Evolutionary conservation across 306 rosid genomes (phyloP), one percentile per base, ranked within the genome.

Genomic region (barrel medic (Medicago truncatula)): DNA sequence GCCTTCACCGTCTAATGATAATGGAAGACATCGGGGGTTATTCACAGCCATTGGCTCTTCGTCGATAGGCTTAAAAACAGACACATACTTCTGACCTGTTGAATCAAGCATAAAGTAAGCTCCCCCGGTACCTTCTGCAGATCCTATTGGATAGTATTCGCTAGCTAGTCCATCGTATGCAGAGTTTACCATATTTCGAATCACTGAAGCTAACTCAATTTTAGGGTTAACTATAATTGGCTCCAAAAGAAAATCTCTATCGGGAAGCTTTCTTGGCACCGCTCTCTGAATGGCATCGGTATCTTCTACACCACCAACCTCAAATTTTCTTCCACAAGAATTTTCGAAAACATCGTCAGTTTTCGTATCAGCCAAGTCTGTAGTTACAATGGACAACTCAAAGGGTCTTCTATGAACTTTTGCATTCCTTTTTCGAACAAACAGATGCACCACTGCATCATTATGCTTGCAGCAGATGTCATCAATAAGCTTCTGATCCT

Each of bases 11-110:
- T 90, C 91, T 63, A 85, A 43, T 3, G 98, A 93, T 73, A 85
- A 67, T 15, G 98, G 98, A 67, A 93, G 87, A 49, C 93, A 92
- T 39, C 90, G 78, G 0, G 98, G 98, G 78, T 93, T 93, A 83
- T 90, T 93, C 81, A 68, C 82, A 14, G 98, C 98, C 98, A 87
- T 90, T 62, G 97, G 98, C 86, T 93, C 98, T 84, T 93, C 98
- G 77, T 93, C 98, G 66, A 87, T 87, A 15, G 98, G 98, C 86
- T 93, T 93, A 62, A 93, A 93, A 62, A 93, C 95, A 59, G 95
- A 90, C 50, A 84, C 82, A 78, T 82, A 84, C 87, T 81, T 93
- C 68, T 85, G 65, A 66, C 93, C 97, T 0, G 67, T 75, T 4
- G 91, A 81, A 59, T 90, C 92, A 57, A 78, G 83, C 93, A 93